These are phyloP conservation scores for Citrus mangshanensis DNA, from an alignment of 345 rosid genomes.

Conservation along the genomic window DNA sequence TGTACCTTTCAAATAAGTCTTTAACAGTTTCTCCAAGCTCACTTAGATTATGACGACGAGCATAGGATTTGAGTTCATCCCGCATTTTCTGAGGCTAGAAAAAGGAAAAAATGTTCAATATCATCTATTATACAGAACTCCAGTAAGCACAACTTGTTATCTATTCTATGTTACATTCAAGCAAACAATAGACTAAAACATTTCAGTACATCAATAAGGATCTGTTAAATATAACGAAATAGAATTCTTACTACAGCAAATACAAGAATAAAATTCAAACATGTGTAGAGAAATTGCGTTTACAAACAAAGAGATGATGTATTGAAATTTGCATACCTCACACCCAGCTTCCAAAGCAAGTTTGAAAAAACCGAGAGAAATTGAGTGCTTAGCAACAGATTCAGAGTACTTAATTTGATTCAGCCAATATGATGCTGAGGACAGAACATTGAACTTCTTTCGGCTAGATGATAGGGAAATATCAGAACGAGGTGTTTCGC, in stretches of 20 bases:
- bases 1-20: conserved; percentile 57
- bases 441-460: conserved; percentile 43
- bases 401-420: conserved; percentile 75
- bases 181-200: not conserved
- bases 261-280: not conserved
- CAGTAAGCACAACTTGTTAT: not conserved
- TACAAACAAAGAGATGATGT: not conserved
- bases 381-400: conserved; percentile 62
- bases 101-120: not conserved
- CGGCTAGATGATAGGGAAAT: conserved; percentile 43
- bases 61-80: conserved; percentile 72
- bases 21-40: conserved; percentile 50
- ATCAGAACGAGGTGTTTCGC: conserved; percentile 55
- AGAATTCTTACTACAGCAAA: not conserved
- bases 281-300: not conserved
- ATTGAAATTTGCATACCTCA: conserved; percentile 45
- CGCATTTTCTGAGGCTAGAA: conserved; percentile 65
- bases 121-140: not conserved
- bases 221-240: not conserved
- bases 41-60: conserved; percentile 48
- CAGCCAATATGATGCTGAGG: conserved; percentile 72
- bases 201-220: not conserved
- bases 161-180: not conserved
- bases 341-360: conserved; percentile 86
- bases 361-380: conserved; percentile 86